Conservation (phyloP, 306 rosid species). For the Purshia tridentata region DNA sequence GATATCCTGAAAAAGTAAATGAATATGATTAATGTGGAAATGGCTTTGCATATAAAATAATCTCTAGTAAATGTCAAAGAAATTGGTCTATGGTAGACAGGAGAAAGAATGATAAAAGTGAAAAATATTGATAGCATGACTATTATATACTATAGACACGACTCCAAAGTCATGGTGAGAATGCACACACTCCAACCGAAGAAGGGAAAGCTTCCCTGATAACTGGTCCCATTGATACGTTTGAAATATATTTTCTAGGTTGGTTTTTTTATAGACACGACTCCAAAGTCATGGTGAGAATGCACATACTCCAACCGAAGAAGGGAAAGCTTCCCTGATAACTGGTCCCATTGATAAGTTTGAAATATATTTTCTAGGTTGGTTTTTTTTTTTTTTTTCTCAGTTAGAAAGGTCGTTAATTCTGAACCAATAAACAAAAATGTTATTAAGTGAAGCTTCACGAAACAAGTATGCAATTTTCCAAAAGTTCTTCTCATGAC, state of each 20-base stretch:
- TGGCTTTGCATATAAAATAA: not conserved
- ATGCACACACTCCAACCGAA: not conserved
- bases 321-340: not conserved
- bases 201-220: not conserved
- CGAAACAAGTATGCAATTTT: not conserved
- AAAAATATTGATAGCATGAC: not conserved
- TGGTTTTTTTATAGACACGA: not conserved
- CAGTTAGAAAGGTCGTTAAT: not conserved
- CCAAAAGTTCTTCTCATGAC: not conserved
- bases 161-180: slow-evolving; percentile 2
- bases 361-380: not conserved
- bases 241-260: not conserved
- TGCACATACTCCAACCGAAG: not conserved
- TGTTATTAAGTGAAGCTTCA: not conserved
- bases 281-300: not conserved
- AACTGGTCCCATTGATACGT: not conserved
- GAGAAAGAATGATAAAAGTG: not conserved
- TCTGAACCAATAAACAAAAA: not conserved
- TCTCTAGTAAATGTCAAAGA: not conserved
- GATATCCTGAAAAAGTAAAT: not conserved
- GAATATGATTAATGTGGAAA: slow-evolving; percentile 3
- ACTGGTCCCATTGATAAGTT: not conserved
- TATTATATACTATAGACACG: not conserved
- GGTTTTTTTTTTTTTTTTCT: not conserved
- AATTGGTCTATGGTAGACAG: not conserved